These are phyloP conservation scores for Kernera saxatilis DNA, from an alignment of 345 rosid species.

Conservation along the genomic window DNA sequence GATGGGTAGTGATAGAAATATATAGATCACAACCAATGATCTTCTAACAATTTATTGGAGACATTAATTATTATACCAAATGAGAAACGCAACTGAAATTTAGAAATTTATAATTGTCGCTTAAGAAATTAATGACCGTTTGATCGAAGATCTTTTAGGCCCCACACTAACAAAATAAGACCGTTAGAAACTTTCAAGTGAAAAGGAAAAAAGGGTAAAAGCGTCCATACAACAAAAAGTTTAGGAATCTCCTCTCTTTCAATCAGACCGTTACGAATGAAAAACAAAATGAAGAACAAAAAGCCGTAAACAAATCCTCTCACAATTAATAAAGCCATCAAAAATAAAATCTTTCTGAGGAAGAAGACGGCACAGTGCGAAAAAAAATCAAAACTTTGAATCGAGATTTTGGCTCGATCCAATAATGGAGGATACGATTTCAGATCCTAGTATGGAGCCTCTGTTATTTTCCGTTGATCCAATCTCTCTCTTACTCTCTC, in stretches of 20 bases:
- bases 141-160: background rate
- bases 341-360: background rate
- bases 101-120: too few relatives aligned
- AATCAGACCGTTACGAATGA: slow-evolving; percentile 20
- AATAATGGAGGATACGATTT: slow-evolving; percentile 36
- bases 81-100: too few relatives aligned
- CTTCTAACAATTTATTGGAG: too few relatives aligned
- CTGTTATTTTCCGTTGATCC: slow-evolving; percentile 46
- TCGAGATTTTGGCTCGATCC: background rate
- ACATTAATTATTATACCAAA: too few relatives aligned
- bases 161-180: background rate
- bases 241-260: background rate
- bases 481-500: slow-evolving; percentile 56
- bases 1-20: too few relatives aligned
- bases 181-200: background rate
- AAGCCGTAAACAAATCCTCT: background rate
- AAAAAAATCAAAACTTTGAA: background rate
- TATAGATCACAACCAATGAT: too few relatives aligned
- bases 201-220: slow-evolving; percentile 10
- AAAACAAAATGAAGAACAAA: background rate
- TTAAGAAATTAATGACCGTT: background rate
- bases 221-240: background rate
- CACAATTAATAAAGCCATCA: background rate
- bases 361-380: slow-evolving; percentile 5
- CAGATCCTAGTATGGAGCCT: slow-evolving; percentile 34